phyloP scores from a whole-genome alignment of 257 asterid species.

The Jaltomata sinuosa region DNA sequence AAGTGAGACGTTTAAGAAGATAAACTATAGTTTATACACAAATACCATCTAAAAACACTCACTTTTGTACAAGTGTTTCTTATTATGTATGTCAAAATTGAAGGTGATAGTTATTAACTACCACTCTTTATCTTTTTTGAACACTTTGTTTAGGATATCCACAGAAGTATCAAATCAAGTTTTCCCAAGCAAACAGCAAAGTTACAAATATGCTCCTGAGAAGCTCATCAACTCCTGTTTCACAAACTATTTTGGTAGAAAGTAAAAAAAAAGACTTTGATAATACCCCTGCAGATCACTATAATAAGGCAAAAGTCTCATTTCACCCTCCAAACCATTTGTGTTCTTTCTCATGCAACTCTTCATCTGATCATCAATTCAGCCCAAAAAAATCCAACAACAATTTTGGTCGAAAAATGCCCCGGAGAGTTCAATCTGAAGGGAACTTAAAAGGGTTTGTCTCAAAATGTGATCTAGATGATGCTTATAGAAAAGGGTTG shows the following conservation, averaged over 20 bases:
- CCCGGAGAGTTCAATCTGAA: constrained; percentile 14
- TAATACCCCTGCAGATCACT: background rate
- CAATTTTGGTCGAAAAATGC: background rate
- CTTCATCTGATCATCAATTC: constrained; percentile 1
- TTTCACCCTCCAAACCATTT: constrained; percentile 4
- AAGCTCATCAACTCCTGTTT: constrained; percentile 22
- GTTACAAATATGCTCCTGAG: constrained; percentile 6
- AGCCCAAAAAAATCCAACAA: background rate
- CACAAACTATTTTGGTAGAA: constrained; percentile 14
- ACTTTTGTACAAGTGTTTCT: too few species aligned
- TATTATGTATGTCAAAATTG: background rate
- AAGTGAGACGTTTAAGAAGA: background rate
- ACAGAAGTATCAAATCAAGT: background rate
- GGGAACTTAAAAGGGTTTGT: constrained; percentile 15
- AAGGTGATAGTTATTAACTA: background rate
- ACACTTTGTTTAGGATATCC: constrained; percentile 1
- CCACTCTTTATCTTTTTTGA: background rate
- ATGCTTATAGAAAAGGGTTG: background rate
- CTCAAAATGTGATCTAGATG: constrained; percentile 7
- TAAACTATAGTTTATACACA: background rate
- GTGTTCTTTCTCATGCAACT: constrained; percentile 8
- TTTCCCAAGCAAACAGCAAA: background rate
- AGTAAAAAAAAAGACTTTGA: background rate
- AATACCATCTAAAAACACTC: background rate
- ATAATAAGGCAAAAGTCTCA: background rate